Evolutionary conservation across 257 asterid genomes (phyloP).

Genomic region (Gentiana dahurica): DNA sequence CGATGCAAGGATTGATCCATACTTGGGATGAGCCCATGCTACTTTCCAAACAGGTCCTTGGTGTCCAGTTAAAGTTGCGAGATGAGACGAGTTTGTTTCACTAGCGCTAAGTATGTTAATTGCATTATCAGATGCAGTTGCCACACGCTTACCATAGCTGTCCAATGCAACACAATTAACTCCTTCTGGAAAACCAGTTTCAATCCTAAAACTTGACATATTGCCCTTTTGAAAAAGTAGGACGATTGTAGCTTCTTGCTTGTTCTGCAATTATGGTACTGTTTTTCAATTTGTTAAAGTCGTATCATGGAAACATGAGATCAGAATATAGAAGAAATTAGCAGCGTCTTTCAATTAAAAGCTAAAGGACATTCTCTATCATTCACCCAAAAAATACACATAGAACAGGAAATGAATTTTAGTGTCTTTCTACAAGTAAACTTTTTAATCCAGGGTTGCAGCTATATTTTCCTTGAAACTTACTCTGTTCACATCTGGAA

Average conservation of each 20-base stretch:
- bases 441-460: too few species aligned
- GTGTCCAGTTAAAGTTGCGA: conserved; percentile 59
- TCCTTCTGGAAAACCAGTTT: conserved; percentile 60
- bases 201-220: conserved; percentile 70
- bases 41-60: conserved; percentile 85
- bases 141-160: conserved; percentile 66
- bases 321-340: too few species aligned
- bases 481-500: too few species aligned
- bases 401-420: too few species aligned
- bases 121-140: conserved; percentile 65
- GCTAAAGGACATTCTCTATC: too few species aligned
- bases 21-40: conserved; percentile 74
- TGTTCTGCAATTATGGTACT: conserved; percentile 3
- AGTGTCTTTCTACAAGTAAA: too few species aligned
- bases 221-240: conserved; percentile 1
- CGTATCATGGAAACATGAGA: too few species aligned
- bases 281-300: neutral
- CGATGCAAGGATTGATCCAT: conserved; percentile 68
- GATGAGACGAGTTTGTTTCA: conserved; percentile 50
- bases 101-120: conserved; percentile 48
- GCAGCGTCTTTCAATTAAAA: too few species aligned
- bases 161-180: conserved; percentile 69
- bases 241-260: neutral
- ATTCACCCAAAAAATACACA: too few species aligned
- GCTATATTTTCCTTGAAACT: too few species aligned